These are phyloP conservation scores for Stenogyne calaminthoides DNA, from an alignment of 305 asterid genomes.

Conservation along the genomic window DNA sequence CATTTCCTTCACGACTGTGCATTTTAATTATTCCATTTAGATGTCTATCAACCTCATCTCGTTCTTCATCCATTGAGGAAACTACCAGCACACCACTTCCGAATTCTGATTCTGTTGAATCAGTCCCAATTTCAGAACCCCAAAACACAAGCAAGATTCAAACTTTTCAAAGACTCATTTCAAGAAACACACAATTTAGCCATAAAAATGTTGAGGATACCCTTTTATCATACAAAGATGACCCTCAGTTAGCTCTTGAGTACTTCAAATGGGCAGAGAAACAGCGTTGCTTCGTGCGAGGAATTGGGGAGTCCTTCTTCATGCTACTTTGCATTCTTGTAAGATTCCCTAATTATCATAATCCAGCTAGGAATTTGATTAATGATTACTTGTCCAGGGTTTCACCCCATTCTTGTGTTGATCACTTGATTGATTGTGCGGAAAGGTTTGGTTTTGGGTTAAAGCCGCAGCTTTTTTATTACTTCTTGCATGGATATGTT, in stretches of 20 bases:
- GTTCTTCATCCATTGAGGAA: slow-evolving; percentile 19
- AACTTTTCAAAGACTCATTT: slow-evolving; percentile 27
- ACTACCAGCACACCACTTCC: not conserved
- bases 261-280: slow-evolving; percentile 48
- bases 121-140: slow-evolving; percentile 23
- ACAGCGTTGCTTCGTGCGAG: slow-evolving; percentile 45
- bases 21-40: slow-evolving; percentile 11
- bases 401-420: slow-evolving; percentile 44
- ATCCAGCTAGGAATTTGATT: slow-evolving; percentile 43
- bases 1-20: slow-evolving; percentile 27
- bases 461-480: slow-evolving; percentile 46
- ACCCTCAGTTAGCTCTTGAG: slow-evolving; percentile 61
- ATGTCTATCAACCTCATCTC: slow-evolving; percentile 28
- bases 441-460: slow-evolving; percentile 51
- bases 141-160: slow-evolving; percentile 17
- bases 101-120: slow-evolving; percentile 12
- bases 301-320: slow-evolving; percentile 57
- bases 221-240: slow-evolving; percentile 50
- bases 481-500: slow-evolving; percentile 57
- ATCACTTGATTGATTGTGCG: slow-evolving; percentile 47
- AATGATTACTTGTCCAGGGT: slow-evolving; percentile 43
- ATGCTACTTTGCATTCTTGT: slow-evolving; percentile 72
- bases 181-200: slow-evolving; percentile 25
- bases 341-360: slow-evolving; percentile 41
- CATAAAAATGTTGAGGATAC: slow-evolving; percentile 39